These are phyloP conservation scores for Puccinia triticina DNA, from an alignment of 1,284 basidiomycete genomes.

Conservation along the genomic window DNA sequence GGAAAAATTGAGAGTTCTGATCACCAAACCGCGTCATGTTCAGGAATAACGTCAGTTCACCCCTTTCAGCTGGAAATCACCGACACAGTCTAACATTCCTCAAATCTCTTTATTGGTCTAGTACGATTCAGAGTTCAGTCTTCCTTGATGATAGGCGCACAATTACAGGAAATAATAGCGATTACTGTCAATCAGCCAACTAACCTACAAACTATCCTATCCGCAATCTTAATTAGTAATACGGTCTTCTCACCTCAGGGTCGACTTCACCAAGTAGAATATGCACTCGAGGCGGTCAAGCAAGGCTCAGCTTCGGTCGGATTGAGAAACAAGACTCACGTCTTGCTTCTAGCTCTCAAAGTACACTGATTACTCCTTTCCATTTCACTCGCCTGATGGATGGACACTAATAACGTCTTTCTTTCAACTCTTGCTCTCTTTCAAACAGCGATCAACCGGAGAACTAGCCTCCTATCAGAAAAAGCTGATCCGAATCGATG, in stretches of 20 bases:
- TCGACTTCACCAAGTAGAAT: slow-evolving; percentile 89
- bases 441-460: slow-evolving; percentile 84
- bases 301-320: slow-evolving; percentile 98
- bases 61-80: neutral
- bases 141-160: neutral
- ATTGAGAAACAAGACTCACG: slow-evolving; percentile 90
- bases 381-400: neutral
- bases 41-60: slow-evolving; percentile 28
- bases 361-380: slow-evolving; percentile 62
- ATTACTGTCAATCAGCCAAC: neutral
- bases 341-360: slow-evolving; percentile 89
- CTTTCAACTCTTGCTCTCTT: neutral
- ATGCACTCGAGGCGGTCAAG: slow-evolving; percentile 98
- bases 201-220: neutral
- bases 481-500: slow-evolving; percentile 99
- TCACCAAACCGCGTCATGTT: slow-evolving; percentile 5
- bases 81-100: neutral
- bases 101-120: slow-evolving; percentile 1
- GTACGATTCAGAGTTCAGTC: slow-evolving; percentile 40
- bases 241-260: slow-evolving; percentile 93
- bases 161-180: neutral
- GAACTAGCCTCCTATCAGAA: slow-evolving; percentile 98
- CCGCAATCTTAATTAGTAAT: slow-evolving; percentile 63
- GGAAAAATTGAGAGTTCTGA: neutral
- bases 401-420: neutral